These are phyloP conservation scores for Fusarium pseudoanthophilum DNA, from an alignment of 2,329 filamentous ascomycete species.

Conservation along the genomic window DNA sequence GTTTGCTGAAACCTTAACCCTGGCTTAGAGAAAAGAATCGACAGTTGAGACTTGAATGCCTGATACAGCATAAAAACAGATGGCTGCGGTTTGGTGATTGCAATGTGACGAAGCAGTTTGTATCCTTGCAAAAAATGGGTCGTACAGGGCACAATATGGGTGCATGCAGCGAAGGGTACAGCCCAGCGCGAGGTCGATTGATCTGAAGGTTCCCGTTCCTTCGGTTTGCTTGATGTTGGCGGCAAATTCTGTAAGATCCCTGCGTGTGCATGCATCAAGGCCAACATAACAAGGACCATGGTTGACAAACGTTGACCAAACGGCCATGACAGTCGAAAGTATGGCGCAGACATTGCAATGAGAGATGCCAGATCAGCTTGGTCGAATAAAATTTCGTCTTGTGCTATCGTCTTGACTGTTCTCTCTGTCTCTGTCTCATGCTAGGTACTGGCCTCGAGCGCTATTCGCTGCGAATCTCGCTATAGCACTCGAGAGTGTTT, in stretches of 20 bases:
- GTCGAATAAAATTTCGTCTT: slow-evolving; percentile 62
- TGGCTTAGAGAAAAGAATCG: slow-evolving; percentile 4
- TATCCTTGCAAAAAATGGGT: slow-evolving; percentile 8
- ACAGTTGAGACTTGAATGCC: slow-evolving; percentile 1
- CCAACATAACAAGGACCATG: slow-evolving; percentile 15
- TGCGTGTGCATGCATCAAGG: slow-evolving; percentile 19
- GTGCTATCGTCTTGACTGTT: slow-evolving; percentile 76
- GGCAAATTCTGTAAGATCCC: slow-evolving; percentile 22
- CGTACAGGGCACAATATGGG: slow-evolving; percentile 18
- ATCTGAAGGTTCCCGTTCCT: slow-evolving; percentile 6
- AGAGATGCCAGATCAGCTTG: slow-evolving; percentile 56
- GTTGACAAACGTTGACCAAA: slow-evolving; percentile 40
- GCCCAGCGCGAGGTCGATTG: not conserved
- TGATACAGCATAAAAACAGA: not conserved
- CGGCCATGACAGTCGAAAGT: slow-evolving; percentile 39
- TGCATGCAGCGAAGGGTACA: slow-evolving; percentile 18
- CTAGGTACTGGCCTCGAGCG: slow-evolving; percentile 74
- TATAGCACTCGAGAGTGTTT: slow-evolving; percentile 60
- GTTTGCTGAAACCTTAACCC: not conserved
- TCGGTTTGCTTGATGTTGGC: slow-evolving; percentile 14
- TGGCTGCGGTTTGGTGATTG: slow-evolving; percentile 1
- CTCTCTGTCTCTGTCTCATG: slow-evolving; percentile 55
- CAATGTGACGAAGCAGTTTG: slow-evolving; percentile 1
- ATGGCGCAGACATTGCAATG: slow-evolving; percentile 55
- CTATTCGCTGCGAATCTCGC: slow-evolving; percentile 68